These are phyloP conservation scores for Cornus kousa DNA, from an alignment of 148 eudicot genomes.

Conservation along the genomic window DNA sequence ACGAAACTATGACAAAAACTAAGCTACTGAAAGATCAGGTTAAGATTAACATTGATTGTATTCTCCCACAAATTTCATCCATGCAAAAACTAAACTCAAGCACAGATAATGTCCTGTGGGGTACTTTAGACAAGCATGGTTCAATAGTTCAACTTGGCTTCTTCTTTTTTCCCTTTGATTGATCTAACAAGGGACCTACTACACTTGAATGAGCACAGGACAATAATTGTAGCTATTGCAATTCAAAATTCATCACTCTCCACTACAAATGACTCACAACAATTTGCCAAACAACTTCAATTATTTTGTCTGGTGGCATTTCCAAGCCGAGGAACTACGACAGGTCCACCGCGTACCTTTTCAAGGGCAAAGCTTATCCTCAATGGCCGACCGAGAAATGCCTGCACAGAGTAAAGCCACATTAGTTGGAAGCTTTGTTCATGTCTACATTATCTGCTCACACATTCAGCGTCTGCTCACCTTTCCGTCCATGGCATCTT, in stretches of 20 bases:
- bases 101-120: no score
- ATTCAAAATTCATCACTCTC: background rate
- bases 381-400: slow-evolving; percentile 72
- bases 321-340: slow-evolving; percentile 66
- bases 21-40: no score
- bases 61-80: no score
- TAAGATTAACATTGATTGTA: no score
- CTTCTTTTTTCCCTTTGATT: background rate
- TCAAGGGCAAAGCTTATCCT: slow-evolving; percentile 72
- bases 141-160: background rate
- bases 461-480: slow-evolving; percentile 18
- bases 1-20: no score
- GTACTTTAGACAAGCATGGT: background rate
- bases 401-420: slow-evolving; percentile 30
- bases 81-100: no score
- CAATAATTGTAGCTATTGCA: background rate
- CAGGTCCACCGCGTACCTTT: slow-evolving; percentile 62
- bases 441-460: background rate
- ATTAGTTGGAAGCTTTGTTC: background rate
- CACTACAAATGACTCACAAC: background rate
- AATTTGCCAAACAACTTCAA: slow-evolving; percentile 4
- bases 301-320: slow-evolving; percentile 14
- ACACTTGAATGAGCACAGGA: background rate
- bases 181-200: background rate
- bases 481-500: slow-evolving; percentile 93